Evolutionary conservation across 768 basidiomycete species (phyloP).

Genomic region (Sporobolomyces phaffii): DNA sequence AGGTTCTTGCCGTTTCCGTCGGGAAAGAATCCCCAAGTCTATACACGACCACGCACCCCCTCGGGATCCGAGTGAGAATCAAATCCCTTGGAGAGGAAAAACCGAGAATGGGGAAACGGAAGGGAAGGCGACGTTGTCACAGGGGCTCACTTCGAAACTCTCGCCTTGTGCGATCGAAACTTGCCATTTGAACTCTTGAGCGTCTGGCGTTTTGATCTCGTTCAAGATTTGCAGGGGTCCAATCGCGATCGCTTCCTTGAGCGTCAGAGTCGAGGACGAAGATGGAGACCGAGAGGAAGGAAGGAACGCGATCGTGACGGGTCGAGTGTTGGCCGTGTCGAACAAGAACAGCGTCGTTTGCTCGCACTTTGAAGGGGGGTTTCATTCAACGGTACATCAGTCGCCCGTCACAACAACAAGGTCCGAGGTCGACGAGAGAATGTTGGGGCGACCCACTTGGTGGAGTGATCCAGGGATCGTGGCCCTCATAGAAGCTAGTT

Average conservation of each 20-base stretch:
- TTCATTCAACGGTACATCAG: background rate
- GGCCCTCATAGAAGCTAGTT: conserved; percentile 3
- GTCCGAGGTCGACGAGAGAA: background rate
- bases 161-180: conserved; percentile 30
- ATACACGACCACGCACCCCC: background rate
- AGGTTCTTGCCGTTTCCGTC: conserved; percentile 39
- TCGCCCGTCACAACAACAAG: no score
- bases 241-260: conserved; percentile 9
- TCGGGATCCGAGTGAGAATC: background rate
- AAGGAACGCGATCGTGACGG: conserved; percentile 33
- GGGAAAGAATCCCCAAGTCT: conserved; percentile 36
- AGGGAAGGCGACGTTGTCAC: background rate
- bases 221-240: conserved; percentile 26
- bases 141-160: conserved; percentile 32
- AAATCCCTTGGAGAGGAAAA: background rate
- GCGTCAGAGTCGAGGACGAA: conserved; percentile 3
- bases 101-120: background rate
- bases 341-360: conserved; percentile 37
- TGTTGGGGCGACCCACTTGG: background rate
- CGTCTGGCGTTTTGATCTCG: conserved; percentile 33
- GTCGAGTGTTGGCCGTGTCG: conserved; percentile 24
- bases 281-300: conserved; percentile 4
- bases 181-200: conserved; percentile 13
- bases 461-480: conserved; percentile 19
- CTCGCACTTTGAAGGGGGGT: conserved; percentile 25